phyloP scores from a whole-genome alignment of 345 rosid species.

The Acer saccharum region DNA sequence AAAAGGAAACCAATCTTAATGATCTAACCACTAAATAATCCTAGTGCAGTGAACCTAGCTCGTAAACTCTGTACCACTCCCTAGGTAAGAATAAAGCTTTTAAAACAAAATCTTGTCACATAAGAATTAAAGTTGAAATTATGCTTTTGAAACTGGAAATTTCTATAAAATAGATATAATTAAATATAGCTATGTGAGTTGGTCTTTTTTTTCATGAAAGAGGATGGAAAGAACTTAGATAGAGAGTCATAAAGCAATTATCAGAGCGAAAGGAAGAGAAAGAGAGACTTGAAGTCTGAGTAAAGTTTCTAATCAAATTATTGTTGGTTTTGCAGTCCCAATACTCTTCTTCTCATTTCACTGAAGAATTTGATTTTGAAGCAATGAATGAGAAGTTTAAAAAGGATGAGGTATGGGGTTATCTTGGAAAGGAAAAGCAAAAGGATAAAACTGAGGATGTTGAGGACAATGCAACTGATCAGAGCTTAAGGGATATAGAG shows the following conservation, averaged over 20 bases:
- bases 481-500: conserved; percentile 13
- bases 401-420: conserved; percentile 70
- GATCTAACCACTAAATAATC: not conserved
- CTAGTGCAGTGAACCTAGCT: not conserved
- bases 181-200: not conserved
- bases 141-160: not conserved
- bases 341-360: conserved; percentile 28
- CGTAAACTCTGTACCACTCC: not conserved
- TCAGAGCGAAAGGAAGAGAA: not conserved
- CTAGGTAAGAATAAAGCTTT: not conserved
- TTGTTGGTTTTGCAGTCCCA: conserved; percentile 30
- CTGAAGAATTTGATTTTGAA: conserved; percentile 76
- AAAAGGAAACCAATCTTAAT: not conserved
- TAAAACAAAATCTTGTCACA: not conserved
- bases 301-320: conserved; percentile 14
- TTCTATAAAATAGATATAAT: not conserved
- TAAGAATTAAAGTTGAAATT: not conserved
- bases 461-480: conserved; percentile 19
- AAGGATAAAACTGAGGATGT: conserved; percentile 13
- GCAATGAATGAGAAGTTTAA: conserved; percentile 77
- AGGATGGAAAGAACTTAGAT: not conserved
- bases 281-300: not conserved
- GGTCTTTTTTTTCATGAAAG: not conserved
- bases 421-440: conserved; percentile 49
- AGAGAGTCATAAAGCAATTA: not conserved